Conservation (phyloP, 2,329 filamentous ascomycete genomes). For the Calonectria montana region DNA sequence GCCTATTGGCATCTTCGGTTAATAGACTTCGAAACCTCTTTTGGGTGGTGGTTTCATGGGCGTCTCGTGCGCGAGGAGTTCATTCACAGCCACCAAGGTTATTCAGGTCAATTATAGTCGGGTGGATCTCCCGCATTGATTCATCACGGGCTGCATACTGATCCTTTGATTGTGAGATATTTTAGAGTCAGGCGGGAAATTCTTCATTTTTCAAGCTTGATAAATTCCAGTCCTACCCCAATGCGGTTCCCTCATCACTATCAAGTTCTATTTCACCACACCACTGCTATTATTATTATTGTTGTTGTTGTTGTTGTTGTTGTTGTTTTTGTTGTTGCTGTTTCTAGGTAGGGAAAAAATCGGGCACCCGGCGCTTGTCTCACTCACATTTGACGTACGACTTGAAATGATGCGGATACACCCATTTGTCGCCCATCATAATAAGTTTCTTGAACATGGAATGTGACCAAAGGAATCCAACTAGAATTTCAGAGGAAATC, state of each 20-base stretch:
- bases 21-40: neutral
- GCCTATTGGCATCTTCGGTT: constrained; percentile 4
- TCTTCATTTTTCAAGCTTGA: neutral
- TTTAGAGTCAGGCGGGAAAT: neutral
- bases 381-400: neutral
- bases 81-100: neutral
- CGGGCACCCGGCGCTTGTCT: neutral
- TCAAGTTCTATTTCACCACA: no score
- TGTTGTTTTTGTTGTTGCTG: neutral
- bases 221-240: neutral
- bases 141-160: constrained; percentile 1
- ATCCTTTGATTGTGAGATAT: neutral
- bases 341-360: neutral
- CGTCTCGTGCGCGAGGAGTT: constrained; percentile 13
- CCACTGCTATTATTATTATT: neutral
- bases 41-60: constrained; percentile 11
- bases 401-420: neutral
- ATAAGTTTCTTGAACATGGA: neutral
- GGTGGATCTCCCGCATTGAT: constrained; percentile 17
- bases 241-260: neutral
- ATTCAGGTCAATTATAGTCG: constrained; percentile 11
- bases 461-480: neutral
- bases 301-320: neutral
- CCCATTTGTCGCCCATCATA: constrained; percentile 1
- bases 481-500: neutral